Base-by-base conservation (phyloP, 768 basidiomycete genomes). In the Leccinum aurantiacum region DNA sequence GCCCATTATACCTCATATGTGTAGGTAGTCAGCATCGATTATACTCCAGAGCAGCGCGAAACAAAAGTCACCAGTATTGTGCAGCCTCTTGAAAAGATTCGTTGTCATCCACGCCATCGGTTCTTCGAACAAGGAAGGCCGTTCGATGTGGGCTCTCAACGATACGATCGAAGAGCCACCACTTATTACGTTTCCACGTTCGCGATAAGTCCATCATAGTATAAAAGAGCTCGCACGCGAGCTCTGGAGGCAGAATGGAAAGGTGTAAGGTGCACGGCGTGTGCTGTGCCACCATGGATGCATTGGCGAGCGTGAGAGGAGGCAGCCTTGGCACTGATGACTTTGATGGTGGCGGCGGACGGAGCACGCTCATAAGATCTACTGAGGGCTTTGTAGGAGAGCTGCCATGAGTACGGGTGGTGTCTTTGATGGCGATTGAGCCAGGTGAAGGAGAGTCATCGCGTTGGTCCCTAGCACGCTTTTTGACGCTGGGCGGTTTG, bases 61-160 rank as follows among this genome's bases (percentile, higher is more conserved):
- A 58, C 27, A 22, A 15, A 31, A 67, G 73, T 58, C 67, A 90
- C 91, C 91, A 93, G 68, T 81, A 89, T 61, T 82, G 87, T 3
- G 91, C 90, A 15, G 88, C 84, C 65, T 90, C 83, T 57, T 86
- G 83, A 88, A 88, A 88, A 9, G 77, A 74, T 41, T 81, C 76
- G 53, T 84, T 75, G 15, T 75, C 71, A 27, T 77, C 77, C 10
- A 77, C 61, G 4, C 79, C 78, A 58, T 80, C 75, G 29, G 76
- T 78, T 63, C 77, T 79, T 53, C 90, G 75, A 5, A 83, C 84
- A 74, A 83, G 93, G 73, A 93, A 91, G 1, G 88, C 83, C 1
- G 91, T 90, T n/a, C 84, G 78, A 74, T 93, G 91, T 4, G 91
- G 90, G 65, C 89, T 91, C 73, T 93, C 90, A 2, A 93, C 92